Evolutionary conservation across 1,139 yeast species (phyloP).

Genomic region (Candida tunisiensis): DNA sequence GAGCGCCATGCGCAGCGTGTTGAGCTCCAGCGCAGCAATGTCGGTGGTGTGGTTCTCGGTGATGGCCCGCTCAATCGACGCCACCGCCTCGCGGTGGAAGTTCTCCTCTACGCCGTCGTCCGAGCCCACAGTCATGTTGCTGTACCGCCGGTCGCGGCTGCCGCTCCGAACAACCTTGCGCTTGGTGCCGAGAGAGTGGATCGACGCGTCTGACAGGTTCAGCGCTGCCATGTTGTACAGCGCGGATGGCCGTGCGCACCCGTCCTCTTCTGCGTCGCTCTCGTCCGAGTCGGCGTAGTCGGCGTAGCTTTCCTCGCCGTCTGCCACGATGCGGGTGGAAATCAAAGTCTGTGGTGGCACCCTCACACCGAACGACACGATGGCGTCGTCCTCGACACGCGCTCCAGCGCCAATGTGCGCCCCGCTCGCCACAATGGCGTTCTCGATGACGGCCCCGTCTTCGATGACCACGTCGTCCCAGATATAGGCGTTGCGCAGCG

Average conservation of each 20-base stretch:
- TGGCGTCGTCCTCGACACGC: conserved; percentile 45
- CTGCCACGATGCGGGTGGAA: conserved; percentile 8
- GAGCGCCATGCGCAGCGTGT: conserved; percentile 94
- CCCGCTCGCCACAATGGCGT: conserved; percentile 53
- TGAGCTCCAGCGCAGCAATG: conserved; percentile 80
- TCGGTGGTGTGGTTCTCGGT: conserved; percentile 86
- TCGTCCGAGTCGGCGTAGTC: conserved; percentile 14
- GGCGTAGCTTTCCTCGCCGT: conserved; percentile 13
- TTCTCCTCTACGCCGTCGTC: conserved; percentile 51
- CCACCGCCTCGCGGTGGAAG: conserved; percentile 75
- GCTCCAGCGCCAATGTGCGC: conserved; percentile 38
- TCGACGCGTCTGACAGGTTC: conserved; percentile 66
- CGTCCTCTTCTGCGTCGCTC: conserved; percentile 9
- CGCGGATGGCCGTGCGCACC: conserved; percentile 3
- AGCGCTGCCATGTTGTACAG: conserved; percentile 47
- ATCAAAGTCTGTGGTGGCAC: conserved; percentile 10
- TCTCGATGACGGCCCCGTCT: conserved; percentile 39
- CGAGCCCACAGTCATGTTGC: conserved; percentile 5
- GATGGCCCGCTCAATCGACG: conserved; percentile 85
- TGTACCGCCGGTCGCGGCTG: conserved; percentile 6
- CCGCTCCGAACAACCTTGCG: conserved; percentile 4
- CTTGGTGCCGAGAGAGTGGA: conserved; percentile 17
- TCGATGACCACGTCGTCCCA: conserved; percentile 73
- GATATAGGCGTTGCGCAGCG: conserved; percentile 55
- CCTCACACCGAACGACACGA: conserved; percentile 57